phyloP scores from a whole-genome alignment of 2,329 filamentous ascomycete species.

The Berkeleyomyces basicola region DNA sequence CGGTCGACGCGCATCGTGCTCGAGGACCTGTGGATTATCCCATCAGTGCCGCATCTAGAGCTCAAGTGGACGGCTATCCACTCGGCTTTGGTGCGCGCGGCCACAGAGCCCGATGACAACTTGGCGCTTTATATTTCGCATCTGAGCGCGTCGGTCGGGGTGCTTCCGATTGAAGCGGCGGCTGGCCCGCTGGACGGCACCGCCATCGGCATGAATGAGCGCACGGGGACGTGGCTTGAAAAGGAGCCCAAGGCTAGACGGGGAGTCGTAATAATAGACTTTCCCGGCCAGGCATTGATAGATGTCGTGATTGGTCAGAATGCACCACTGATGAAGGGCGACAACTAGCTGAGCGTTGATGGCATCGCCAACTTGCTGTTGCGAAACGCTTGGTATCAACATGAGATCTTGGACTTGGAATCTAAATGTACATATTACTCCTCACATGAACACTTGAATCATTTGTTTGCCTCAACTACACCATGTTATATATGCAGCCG shows the following conservation, averaged over 20 bases:
- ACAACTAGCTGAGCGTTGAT: too few relatives aligned
- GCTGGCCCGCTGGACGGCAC: slow-evolving; percentile 28
- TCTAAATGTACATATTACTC: background rate
- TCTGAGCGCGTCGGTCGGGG: slow-evolving; percentile 30
- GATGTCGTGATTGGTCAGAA: slow-evolving; percentile 28
- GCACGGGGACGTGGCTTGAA: slow-evolving; percentile 29
- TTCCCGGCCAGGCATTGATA: slow-evolving; percentile 28
- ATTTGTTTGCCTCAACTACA: background rate
- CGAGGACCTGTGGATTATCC: slow-evolving; percentile 32
- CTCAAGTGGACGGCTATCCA: slow-evolving; percentile 31
- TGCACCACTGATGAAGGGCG: slow-evolving; percentile 15
- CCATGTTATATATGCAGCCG: background rate
- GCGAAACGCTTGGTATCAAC: too few relatives aligned
- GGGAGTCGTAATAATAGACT: slow-evolving; percentile 33
- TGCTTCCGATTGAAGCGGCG: slow-evolving; percentile 33
- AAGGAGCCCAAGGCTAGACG: slow-evolving; percentile 20
- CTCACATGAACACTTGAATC: background rate
- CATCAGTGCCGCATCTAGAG: slow-evolving; percentile 26
- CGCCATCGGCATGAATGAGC: slow-evolving; percentile 32
- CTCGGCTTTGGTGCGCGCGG: slow-evolving; percentile 24
- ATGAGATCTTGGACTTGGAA: background rate
- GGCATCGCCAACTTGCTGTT: too few relatives aligned
- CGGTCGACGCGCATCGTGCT: slow-evolving; percentile 27
- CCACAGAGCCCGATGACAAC: slow-evolving; percentile 21
- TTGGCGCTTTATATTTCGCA: slow-evolving; percentile 30